Evolutionary conservation across 2,329 filamentous ascomycete species (phyloP), one percentile per base, ranked within the genome.

Genomic region (Exserohilum turcica): DNA sequence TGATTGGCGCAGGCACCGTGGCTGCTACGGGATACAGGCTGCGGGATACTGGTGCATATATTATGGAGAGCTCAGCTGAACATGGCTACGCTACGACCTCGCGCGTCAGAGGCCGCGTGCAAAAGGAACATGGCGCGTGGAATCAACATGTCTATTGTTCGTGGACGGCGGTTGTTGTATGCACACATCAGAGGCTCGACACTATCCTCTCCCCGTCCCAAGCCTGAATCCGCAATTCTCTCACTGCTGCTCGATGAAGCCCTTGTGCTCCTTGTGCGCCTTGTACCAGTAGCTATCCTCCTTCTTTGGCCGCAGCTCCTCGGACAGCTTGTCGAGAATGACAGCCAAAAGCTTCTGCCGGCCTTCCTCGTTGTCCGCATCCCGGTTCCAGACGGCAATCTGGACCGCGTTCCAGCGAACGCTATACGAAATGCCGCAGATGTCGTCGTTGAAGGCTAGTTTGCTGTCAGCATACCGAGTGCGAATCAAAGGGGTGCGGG

Each of bases 351-450:
- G 82, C 59, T 81, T 84, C 70, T 93, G 86, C 63, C 94, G 84
- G 5, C 91, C 94, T 63, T 84, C 86, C 68, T 90, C 82, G 76
- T 94, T 92, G 55, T 86, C 87, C 18, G 87, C 87, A 68, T 96
- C 89, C 58, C 94, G 90, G 78, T 96, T 94, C 93, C 93, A 97
- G 68, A 97, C 85, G 64, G 90, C 89, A 72, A 97, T 88, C 59
- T 96, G 85, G 72, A 93, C 87, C 27, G 87, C 89, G 77, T 92
- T 96, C 82, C 94, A 95, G 66, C 92, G 88, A 52, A 93, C 90
- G 1, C 89, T 92, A 60, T 94, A 86, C 36, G 90, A 91, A 40
- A 97, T 87, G 44, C 93, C 93, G 72, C 92, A 94, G 64, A 97
- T 82, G 63, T 86, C 89, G 72, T 96, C 91, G 72, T 90, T 91